Base-by-base conservation (phyloP, 1,284 basidiomycete species). In the Phaffia rhodozyma region DNA sequence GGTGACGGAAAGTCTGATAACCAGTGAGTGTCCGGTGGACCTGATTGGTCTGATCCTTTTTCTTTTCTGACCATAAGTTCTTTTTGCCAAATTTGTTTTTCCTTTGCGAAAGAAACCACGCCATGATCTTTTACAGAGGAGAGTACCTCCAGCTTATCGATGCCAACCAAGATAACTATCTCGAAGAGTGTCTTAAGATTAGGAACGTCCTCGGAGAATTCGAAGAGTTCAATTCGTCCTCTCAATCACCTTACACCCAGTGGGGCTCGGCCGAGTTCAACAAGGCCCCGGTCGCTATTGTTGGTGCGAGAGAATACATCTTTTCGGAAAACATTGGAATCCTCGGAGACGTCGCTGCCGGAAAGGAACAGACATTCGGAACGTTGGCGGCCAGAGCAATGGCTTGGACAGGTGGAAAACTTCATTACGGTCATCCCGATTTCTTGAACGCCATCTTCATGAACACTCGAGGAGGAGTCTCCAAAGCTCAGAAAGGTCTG, bases 251-350 rank as follows among this genome's bases (percentile, higher is more conserved):
- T 16, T 98, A 98, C 76, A 87, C 89, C 25, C 84, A 87, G 67
- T 89, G 86, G 82, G 86, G 87, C 66, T 83, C 86, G 72, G 84
- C 87, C 74, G 89, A 94, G 71, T 92, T 93, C 80, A 84, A 83
- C 75, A 85, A 85, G 70, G 78, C 87, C 58, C 94, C 94, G 21
- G 90, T 98, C 47, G 96, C 96, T 23, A 98, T 98, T 71, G 87
- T 99, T 67, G 94, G 96, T 76, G 92, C 94, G 25, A 86, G 96
- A 77, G 96, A 99, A 80, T 99, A 98, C 78, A 97, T 98, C 76
- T 98, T 98, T 80, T 98, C 96, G 59, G 96, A 99, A 80, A 97
- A 97, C 77, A 98, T 98, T 70, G 94, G 94, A 83, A 94, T 98
- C 71, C 82, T 99, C 58, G 94, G 94, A 77, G 94, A 99, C 77